A percentile compares a stretch with the other conserved stretches of the same genome.
Evolutionary conservation across 1,284 basidiomycete genomes (phyloP).

Genomic region (Kalmanozyma brasiliensis): DNA sequence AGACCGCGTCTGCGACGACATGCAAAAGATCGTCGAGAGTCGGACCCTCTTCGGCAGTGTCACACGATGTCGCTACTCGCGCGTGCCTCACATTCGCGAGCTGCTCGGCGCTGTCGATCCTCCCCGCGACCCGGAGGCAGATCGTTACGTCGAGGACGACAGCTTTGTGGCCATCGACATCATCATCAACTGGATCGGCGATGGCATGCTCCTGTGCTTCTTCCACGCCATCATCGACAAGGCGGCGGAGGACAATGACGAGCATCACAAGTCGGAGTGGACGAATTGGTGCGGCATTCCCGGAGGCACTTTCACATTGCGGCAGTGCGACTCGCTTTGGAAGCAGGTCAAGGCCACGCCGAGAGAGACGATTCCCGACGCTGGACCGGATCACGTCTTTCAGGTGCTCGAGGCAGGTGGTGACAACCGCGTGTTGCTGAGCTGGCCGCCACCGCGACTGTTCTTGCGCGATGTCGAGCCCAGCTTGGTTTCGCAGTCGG

Average conservation of each 20-base stretch:
- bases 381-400: slow-evolving; percentile 74
- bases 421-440: slow-evolving; percentile 77
- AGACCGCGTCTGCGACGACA: slow-evolving; percentile 71
- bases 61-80: slow-evolving; percentile 76
- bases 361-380: slow-evolving; percentile 13
- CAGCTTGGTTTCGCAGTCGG: slow-evolving; percentile 16
- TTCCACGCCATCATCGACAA: slow-evolving; percentile 83
- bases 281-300: slow-evolving; percentile 92
- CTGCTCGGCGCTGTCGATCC: slow-evolving; percentile 69
- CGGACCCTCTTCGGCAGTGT: slow-evolving; percentile 89
- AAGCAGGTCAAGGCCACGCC: slow-evolving; percentile 28
- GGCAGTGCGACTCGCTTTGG: slow-evolving; percentile 57
- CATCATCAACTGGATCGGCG: slow-evolving; percentile 92
- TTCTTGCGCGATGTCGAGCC: slow-evolving; percentile 22
- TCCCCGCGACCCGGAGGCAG: slow-evolving; percentile 72
- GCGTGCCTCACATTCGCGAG: slow-evolving; percentile 69
- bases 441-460: slow-evolving; percentile 78
- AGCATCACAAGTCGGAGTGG: slow-evolving; percentile 80
- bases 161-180: slow-evolving; percentile 90
- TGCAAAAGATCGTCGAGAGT: slow-evolving; percentile 80
- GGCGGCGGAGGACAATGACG: slow-evolving; percentile 82
- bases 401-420: slow-evolving; percentile 77
- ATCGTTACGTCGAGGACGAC: slow-evolving; percentile 78
- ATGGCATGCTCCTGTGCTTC: slow-evolving; percentile 91
- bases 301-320: slow-evolving; percentile 65